Base-by-base conservation (phyloP, 495 filamentous ascomycete species). In the Chaetomium cochliodes region DNA sequence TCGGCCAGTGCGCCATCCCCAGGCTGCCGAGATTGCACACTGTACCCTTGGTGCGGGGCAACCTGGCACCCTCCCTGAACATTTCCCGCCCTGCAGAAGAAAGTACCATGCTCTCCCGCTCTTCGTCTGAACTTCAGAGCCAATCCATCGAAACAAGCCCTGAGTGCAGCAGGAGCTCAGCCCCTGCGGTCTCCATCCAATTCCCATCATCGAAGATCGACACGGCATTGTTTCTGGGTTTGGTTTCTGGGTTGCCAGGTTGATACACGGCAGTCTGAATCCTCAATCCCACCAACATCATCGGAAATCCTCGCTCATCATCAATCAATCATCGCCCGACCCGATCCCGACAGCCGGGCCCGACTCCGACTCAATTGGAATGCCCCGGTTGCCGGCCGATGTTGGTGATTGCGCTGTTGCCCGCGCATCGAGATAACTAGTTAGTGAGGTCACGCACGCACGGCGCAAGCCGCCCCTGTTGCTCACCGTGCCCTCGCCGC, bases 51-150 rank as follows among this genome's bases (percentile, higher is more conserved):
- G n/a, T 52, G 46, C 47, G 46, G 59, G 59, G 58, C 58, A 26
- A 26, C 33, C 33, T 37, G 6, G 28, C 28, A 30, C 3, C 28
- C 28, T n/a, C 28, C 6, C 3, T 2, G 33, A 8, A 8, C 33
- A 37, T 7, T 37, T 55, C 44, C 52, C 46, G 46, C n/a, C 8
- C 11, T 56, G 51, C 60, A 63, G 51, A 42, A 42, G 51, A 53
- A 37, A 54, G 37, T 62, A 23, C 60, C 60, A 52, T n/a, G 13
- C 33, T 37, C 20, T 8, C 33, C 60, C 23, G n/a, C 59, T 53
- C 49, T 56, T 56, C 60, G 53, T 63, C 60, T 25, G 51, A 63
- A 55, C 26, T 47, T 28, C 26, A 22, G 8, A 46, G 50, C 59
- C 59, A 62, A 62, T 62, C 47, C 58, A 12, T 62, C 49, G 13